A percentile compares a stretch with the other conserved stretches of the same genome.
Evolutionary conservation across 768 basidiomycete species (phyloP).

Genomic region (Hypholoma fasciculare): DNA sequence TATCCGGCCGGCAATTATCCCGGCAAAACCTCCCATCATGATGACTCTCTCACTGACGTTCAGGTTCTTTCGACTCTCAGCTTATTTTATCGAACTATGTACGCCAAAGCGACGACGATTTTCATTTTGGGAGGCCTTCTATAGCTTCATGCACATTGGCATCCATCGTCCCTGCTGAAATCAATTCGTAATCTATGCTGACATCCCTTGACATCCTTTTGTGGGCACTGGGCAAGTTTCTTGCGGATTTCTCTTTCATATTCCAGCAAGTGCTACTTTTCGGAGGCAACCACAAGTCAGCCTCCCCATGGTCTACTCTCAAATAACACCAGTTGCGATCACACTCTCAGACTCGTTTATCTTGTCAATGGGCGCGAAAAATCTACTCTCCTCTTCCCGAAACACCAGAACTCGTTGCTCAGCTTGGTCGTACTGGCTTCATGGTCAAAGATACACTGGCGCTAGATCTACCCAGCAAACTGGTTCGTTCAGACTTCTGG

Average conservation of each 20-base stretch:
- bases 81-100: too few relatives aligned
- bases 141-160: neutral
- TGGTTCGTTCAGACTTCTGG: conserved; percentile 64
- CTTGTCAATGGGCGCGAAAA: neutral
- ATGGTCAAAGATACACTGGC: conserved; percentile 17
- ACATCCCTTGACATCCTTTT: neutral
- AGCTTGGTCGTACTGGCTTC: neutral
- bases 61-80: too few relatives aligned
- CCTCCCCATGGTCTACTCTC: neutral
- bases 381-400: neutral
- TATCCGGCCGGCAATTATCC: too few relatives aligned
- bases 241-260: neutral
- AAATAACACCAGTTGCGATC: neutral
- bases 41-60: too few relatives aligned
- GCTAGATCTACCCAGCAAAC: conserved; percentile 20
- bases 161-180: neutral
- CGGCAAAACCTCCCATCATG: too few relatives aligned
- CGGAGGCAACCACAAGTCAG: neutral
- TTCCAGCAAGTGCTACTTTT: neutral
- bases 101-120: too few relatives aligned
- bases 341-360: neutral
- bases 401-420: too few relatives aligned
- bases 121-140: too few relatives aligned
- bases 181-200: neutral
- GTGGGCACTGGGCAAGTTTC: neutral